These are phyloP conservation scores for Graphilbum sp. DNA, from an alignment of 2,329 filamentous ascomycete species.

Conservation along the genomic window DNA sequence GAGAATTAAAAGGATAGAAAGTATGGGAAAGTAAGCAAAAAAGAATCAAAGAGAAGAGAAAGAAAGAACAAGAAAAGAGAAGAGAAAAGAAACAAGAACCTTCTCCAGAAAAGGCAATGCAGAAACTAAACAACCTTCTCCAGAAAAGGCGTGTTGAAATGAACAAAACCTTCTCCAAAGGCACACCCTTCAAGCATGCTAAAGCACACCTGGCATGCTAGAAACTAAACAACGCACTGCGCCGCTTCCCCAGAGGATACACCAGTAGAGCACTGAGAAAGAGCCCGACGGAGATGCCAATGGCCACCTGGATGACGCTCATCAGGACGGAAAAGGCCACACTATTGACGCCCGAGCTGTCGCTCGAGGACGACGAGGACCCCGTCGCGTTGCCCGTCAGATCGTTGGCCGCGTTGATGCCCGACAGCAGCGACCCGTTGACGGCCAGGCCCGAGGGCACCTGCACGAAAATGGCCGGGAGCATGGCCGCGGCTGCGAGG, in stretches of 20 bases:
- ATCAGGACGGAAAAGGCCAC: conserved; percentile 37
- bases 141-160: no score
- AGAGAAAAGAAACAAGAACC: neutral
- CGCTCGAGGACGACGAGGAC: conserved; percentile 8
- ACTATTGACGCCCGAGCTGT: conserved; percentile 19
- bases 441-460: conserved; percentile 47
- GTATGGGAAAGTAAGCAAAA: neutral
- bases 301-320: conserved; percentile 43
- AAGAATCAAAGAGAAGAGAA: neutral
- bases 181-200: no score
- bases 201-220: no score
- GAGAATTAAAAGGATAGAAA: neutral
- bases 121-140: no score
- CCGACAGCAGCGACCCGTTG: conserved; percentile 39
- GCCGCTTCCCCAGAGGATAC: conserved; percentile 39
- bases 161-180: no score
- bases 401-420: conserved; percentile 38
- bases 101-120: no score
- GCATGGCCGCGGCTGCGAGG: conserved; percentile 67
- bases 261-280: conserved; percentile 39
- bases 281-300: conserved; percentile 44
- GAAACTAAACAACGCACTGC: conserved; percentile 40
- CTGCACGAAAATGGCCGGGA: conserved; percentile 70
- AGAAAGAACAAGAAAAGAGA: conserved; percentile 5
- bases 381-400: conserved; percentile 26